phyloP scores from a whole-genome alignment of 495 filamentous ascomycete genomes.

The Penicillium cataractarum region DNA sequence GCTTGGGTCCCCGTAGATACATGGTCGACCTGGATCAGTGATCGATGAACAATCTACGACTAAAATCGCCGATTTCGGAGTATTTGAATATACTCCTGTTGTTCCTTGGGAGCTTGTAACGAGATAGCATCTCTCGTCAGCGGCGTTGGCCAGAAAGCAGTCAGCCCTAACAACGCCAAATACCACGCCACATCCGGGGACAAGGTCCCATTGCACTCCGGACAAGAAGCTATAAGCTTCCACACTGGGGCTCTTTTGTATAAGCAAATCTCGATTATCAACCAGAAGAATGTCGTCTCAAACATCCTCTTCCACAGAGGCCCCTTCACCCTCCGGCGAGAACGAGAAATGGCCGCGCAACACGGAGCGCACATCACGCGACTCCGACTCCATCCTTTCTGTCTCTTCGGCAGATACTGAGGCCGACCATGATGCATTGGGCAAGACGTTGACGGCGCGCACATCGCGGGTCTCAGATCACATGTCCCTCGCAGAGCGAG shows the following conservation, averaged over 20 bases:
- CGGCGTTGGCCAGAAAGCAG: neutral
- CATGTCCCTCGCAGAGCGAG: slow-evolving; percentile 38
- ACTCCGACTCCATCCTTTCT: slow-evolving; percentile 34
- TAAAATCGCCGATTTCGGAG: neutral
- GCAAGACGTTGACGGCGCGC: slow-evolving; percentile 31
- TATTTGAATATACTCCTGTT: neutral
- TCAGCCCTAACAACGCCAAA: neutral
- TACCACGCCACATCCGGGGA: neutral
- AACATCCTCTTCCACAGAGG: slow-evolving; percentile 10
- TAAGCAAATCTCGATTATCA: neutral
- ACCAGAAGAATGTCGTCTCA: slow-evolving; percentile 24
- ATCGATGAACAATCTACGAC: neutral
- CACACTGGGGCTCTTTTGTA: neutral
- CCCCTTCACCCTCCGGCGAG: slow-evolving; percentile 17
- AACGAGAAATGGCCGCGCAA: slow-evolving; percentile 36
- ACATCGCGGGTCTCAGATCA: slow-evolving; percentile 25
- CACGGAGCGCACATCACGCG: slow-evolving; percentile 21
- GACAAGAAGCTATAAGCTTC: neutral
- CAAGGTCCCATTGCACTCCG: neutral
- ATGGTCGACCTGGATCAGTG: neutral
- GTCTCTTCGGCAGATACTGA: slow-evolving; percentile 38
- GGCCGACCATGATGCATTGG: slow-evolving; percentile 33
- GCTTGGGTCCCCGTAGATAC: neutral
- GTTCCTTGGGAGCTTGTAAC: neutral
- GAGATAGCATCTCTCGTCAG: neutral